Conservation (phyloP, 2,329 filamentous ascomycete genomes). For the Sordariomycetes sp. region DNA sequence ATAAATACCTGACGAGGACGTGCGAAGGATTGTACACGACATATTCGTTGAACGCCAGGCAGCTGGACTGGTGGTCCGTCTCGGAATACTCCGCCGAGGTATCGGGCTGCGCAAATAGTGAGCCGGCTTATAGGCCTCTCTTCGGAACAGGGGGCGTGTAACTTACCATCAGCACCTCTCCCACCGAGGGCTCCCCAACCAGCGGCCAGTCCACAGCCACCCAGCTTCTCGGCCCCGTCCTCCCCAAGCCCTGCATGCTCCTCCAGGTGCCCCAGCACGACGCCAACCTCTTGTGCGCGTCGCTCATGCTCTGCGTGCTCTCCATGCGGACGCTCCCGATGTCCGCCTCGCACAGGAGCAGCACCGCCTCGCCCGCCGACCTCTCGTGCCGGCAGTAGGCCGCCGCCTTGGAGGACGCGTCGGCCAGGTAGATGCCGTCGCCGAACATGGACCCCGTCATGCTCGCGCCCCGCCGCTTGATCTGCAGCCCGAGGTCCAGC, state of each 20-base stretch:
- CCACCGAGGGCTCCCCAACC: neutral
- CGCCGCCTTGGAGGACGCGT: neutral
- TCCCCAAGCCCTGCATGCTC: neutral
- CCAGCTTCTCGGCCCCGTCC: neutral
- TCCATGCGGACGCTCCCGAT: neutral
- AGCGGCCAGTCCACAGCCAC: neutral
- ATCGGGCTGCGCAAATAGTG: neutral
- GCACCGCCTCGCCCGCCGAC: neutral
- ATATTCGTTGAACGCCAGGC: neutral
- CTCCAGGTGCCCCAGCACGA: neutral
- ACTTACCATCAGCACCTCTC: neutral
- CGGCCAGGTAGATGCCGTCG: neutral
- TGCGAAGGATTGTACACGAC: neutral
- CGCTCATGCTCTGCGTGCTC: neutral
- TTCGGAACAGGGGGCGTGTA: no score
- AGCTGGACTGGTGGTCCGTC: neutral
- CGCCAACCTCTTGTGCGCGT: neutral
- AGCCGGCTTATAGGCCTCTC: neutral
- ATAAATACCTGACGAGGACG: neutral
- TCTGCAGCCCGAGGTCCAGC: neutral
- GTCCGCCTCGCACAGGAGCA: neutral
- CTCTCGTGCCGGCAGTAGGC: neutral
- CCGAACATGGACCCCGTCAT: neutral
- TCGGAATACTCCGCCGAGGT: neutral
- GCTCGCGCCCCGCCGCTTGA: neutral